Evolutionary conservation across 164 flowering plant species (phyloP), one percentile per base, ranked within the genome.

Genomic region (Nymphaea thermarum): DNA sequence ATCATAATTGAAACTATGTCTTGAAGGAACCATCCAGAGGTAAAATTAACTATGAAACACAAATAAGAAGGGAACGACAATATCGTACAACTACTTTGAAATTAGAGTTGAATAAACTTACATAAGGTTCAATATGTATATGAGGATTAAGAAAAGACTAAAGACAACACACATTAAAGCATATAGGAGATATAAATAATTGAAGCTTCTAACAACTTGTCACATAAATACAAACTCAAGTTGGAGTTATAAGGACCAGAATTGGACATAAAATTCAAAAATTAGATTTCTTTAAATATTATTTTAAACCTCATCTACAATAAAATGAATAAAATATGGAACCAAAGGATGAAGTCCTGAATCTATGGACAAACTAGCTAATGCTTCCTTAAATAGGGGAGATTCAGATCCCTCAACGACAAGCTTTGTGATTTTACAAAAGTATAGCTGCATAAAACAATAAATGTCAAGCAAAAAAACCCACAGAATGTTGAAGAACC

Each of bases 281-380:
- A n/a, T n/a, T n/a, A n/a, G n/a, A n/a, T n/a, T n/a, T n/a, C n/a
- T n/a, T n/a, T n/a, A n/a, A n/a, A n/a, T n/a, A n/a, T n/a, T n/a
- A n/a, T n/a, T n/a, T n/a, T n/a, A n/a, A 81, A 95, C 98, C 97
- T 92, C 99, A 75, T 95, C 97, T 64, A 88, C 86, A 71, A 95
- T 79, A 68, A 86, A 95, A 71, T 65, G 81, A 43, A 97, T 87
- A 71, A 92, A 95, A 75, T 94, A 90, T 68, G 97, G 99, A 81
- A 92, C 89, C 47, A 94, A 77, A 42, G 99, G 98, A 83, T 95
- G 99, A 65, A 95, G 85, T 68, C 99, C 98, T 5, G 98, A 82
- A 73, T 95, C 99, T 64, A 93, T 85, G 6, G 99, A 84, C 77
- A 95, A 80, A 71, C 98, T 89, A 72, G 65, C 71, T 74, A 92